A percentile compares a stretch with the other conserved stretches of the same genome.
phyloP scores from a whole-genome alignment of 495 filamentous ascomycete species.

The Penicillium canariense region DNA sequence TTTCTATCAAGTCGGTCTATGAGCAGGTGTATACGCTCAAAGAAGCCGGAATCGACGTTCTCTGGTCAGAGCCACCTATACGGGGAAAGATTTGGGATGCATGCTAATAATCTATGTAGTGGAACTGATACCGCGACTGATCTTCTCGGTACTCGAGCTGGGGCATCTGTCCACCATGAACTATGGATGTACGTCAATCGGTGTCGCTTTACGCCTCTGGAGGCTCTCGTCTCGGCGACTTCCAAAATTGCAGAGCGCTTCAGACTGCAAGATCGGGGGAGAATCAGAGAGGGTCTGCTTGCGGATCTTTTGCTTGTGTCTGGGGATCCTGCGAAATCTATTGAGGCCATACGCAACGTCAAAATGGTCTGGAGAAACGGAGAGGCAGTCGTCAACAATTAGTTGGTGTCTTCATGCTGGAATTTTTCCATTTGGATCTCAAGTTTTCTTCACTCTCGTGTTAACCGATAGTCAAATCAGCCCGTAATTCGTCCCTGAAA shows the following conservation, averaged over 20 bases:
- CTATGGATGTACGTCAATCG: slow-evolving; percentile 17
- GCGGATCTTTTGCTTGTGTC: slow-evolving; percentile 7
- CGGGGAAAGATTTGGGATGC: background rate
- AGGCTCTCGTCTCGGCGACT: slow-evolving; percentile 10
- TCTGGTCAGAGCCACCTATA: background rate
- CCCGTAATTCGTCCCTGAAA: too few relatives aligned
- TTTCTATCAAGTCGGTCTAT: slow-evolving; percentile 9
- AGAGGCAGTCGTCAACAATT: background rate
- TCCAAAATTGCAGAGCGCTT: slow-evolving; percentile 10
- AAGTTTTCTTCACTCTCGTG: too few relatives aligned
- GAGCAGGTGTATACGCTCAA: slow-evolving; percentile 10
- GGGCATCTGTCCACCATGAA: slow-evolving; percentile 11
- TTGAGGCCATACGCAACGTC: slow-evolving; percentile 5
- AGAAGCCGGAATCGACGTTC: slow-evolving; percentile 9
- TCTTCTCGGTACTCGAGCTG: slow-evolving; percentile 7
- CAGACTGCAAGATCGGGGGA: slow-evolving; percentile 1
- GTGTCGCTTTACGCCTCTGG: slow-evolving; percentile 10
- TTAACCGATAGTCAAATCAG: too few relatives aligned
- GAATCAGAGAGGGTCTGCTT: slow-evolving; percentile 6
- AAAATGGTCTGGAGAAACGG: slow-evolving; percentile 10
- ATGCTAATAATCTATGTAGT: background rate
- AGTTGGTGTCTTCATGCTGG: background rate
- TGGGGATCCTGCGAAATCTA: slow-evolving; percentile 2
- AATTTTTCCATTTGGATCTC: background rate
- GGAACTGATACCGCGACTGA: slow-evolving; percentile 9